Evolutionary conservation across 352 stramenopile species (phyloP).

Genomic region (Pythium diclinum): DNA sequence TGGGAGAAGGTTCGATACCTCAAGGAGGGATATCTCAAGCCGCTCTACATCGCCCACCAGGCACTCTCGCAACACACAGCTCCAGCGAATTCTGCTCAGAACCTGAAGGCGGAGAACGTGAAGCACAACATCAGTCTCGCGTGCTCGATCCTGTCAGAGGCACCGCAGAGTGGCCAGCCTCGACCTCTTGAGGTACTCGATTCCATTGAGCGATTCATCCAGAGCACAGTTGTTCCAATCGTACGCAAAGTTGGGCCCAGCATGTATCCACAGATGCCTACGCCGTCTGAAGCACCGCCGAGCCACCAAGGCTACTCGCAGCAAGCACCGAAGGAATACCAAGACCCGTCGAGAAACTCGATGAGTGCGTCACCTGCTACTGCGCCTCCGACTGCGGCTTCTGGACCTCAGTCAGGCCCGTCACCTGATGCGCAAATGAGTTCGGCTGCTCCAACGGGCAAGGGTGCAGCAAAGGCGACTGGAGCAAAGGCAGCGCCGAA

Average conservation of each 20-base stretch:
- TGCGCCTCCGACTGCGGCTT: neutral
- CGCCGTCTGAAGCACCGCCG: constrained; percentile 3
- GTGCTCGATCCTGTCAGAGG: constrained; percentile 60
- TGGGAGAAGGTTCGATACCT: constrained; percentile 69
- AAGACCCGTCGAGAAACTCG: constrained; percentile 9
- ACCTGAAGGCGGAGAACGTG: constrained; percentile 69
- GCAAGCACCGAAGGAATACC: constrained; percentile 4
- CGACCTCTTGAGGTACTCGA: constrained; percentile 64
- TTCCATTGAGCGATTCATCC: constrained; percentile 82
- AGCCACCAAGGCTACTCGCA: neutral
- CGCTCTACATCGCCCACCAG: constrained; percentile 59
- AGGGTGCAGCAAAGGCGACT: constrained; percentile 13
- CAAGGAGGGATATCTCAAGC: constrained; percentile 42
- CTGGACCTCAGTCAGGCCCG: neutral
- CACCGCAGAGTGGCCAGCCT: constrained; percentile 41
- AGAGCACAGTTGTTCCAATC: constrained; percentile 74
- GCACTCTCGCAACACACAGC: constrained; percentile 64
- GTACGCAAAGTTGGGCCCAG: constrained; percentile 52
- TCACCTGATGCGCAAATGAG: neutral
- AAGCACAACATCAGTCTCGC: constrained; percentile 80
- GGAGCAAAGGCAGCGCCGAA: constrained; percentile 16
- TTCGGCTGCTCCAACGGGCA: neutral
- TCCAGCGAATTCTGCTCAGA: constrained; percentile 59
- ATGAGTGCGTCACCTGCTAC: neutral
- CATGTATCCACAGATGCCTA: constrained; percentile 1